These are phyloP conservation scores for Colletotrichum ledebouriae DNA, from an alignment of 2,329 filamentous ascomycete genomes.

Conservation along the genomic window DNA sequence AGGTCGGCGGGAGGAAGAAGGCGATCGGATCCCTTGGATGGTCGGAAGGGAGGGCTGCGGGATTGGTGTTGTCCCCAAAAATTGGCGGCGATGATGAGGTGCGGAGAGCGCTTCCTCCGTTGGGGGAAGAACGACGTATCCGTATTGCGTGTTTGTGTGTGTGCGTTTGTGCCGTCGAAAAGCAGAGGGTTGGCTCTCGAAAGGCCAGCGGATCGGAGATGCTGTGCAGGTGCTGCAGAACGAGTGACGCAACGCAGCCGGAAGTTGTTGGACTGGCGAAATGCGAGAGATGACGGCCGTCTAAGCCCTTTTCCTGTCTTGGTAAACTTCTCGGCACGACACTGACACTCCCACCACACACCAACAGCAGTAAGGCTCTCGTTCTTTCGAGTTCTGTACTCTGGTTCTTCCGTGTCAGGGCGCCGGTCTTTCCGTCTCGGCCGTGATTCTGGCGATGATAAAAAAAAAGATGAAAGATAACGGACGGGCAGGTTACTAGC, in stretches of 20 bases:
- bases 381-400: not conserved
- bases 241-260: constrained; percentile 34
- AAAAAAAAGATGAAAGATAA: constrained; percentile 19
- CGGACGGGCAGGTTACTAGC: not conserved
- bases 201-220: constrained; percentile 26
- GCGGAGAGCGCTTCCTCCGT: constrained; percentile 30
- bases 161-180: not conserved
- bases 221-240: constrained; percentile 37
- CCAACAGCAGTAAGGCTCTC: not conserved
- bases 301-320: constrained; percentile 38
- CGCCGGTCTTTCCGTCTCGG: not conserved
- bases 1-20: constrained; percentile 9
- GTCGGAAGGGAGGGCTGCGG: constrained; percentile 18
- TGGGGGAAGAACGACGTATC: constrained; percentile 29
- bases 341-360: constrained; percentile 13
- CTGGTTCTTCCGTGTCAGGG: constrained; percentile 6
- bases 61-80: constrained; percentile 16
- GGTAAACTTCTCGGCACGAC: constrained; percentile 29
- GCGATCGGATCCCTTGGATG: constrained; percentile 30
- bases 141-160: constrained; percentile 15
- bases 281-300: constrained; percentile 29
- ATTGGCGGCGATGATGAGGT: constrained; percentile 19
- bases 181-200: constrained; percentile 5
- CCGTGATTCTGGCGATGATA: not conserved
- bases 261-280: constrained; percentile 24